Percentiles rank a stretch among this genome's conserved stretches.
Conservation (phyloP, 441 rosid genomes). For the Gossypium armourianum region DNA sequence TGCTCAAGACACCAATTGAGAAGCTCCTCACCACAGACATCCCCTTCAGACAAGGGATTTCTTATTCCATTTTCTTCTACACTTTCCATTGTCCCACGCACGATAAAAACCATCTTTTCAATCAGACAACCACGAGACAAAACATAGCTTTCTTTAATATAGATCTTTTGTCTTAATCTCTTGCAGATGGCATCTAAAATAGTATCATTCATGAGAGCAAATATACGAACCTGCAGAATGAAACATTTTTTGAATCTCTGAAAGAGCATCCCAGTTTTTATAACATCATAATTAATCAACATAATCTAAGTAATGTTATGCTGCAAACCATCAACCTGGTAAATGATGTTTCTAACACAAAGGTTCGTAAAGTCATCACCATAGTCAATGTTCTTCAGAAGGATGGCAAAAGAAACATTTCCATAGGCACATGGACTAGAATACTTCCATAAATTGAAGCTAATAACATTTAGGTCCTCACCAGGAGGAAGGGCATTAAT, state of each 20-base stretch:
- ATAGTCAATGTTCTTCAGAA: neutral
- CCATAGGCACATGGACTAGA: neutral
- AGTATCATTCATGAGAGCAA: conserved; percentile 58
- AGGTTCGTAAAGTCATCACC: neutral
- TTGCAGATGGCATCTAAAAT: conserved; percentile 63
- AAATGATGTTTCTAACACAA: neutral
- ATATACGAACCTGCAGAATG: conserved; percentile 54
- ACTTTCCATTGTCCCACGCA: conserved; percentile 66
- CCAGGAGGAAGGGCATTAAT: neutral
- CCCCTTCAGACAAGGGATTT: conserved; percentile 46
- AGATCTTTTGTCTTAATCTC: conserved; percentile 59
- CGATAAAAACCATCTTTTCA: conserved; percentile 72
- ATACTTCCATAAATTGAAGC: neutral
- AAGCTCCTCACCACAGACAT: conserved; percentile 77
- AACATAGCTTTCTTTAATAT: conserved; percentile 48
- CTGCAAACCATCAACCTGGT: neutral
- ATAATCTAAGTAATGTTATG: neutral
- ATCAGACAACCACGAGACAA: conserved; percentile 42
- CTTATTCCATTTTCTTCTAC: conserved; percentile 42
- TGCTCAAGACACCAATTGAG: conserved; percentile 76
- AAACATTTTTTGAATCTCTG: neutral
- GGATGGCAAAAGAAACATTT: neutral
- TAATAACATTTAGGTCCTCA: neutral
- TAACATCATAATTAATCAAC: neutral
- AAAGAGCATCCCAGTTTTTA: neutral